phyloP scores from a whole-genome alignment of 2,329 filamentous ascomycete species.

The Myriosclerotinia curreyana region DNA sequence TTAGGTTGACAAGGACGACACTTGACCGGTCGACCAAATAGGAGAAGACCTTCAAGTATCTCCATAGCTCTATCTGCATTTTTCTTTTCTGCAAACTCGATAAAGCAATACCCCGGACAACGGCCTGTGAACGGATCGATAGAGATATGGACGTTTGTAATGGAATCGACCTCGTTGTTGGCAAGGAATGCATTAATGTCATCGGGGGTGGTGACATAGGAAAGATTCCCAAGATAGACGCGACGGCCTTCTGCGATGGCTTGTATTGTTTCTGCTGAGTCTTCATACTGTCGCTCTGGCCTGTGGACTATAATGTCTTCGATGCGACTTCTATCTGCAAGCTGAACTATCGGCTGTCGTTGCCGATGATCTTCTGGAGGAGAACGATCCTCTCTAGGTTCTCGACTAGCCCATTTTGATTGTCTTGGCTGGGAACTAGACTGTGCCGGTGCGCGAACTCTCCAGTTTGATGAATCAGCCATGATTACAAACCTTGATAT shows the following conservation, averaged over 20 bases:
- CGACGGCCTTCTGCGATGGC: slow-evolving; percentile 7
- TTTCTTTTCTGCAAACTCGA: slow-evolving; percentile 5
- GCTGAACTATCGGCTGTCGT: slow-evolving; percentile 7
- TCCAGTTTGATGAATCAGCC: slow-evolving; percentile 12
- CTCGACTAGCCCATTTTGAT: background rate
- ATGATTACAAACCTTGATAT: background rate
- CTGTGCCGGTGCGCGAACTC: background rate
- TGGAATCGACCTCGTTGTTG: background rate
- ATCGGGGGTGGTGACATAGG: slow-evolving; percentile 2
- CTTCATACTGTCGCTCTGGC: slow-evolving; percentile 2
- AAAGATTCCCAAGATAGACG: slow-evolving; percentile 10
- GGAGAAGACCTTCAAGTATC: background rate
- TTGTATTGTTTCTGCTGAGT: background rate
- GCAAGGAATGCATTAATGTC: background rate
- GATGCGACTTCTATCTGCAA: background rate
- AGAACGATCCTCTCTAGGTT: background rate
- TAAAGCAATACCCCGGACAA: slow-evolving; percentile 7
- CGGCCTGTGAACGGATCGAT: slow-evolving; percentile 7
- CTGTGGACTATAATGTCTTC: slow-evolving; percentile 2
- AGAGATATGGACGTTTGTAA: background rate
- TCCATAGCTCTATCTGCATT: background rate
- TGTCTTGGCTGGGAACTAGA: background rate
- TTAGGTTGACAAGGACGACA: slow-evolving; percentile 3
- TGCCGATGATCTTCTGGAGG: background rate
- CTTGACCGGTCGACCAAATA: background rate